Conservation (phyloP, 768 basidiomycete species). For the Chiua virens region DNA sequence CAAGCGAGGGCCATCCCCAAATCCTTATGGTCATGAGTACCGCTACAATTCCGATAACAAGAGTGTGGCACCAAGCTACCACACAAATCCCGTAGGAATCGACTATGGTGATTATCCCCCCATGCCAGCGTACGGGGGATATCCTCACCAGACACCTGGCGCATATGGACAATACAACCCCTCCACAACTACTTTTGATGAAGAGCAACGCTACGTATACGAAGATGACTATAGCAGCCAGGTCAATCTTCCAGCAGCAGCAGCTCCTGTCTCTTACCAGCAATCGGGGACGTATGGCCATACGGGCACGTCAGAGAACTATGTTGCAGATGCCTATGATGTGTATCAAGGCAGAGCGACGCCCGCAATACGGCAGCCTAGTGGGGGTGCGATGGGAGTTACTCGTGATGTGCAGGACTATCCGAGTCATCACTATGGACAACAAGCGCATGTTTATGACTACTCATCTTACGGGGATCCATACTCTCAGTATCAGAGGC, state of each 20-base stretch:
- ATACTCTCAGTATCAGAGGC: constrained; percentile 31
- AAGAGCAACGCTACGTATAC: constrained; percentile 51
- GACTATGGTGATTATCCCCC: constrained; percentile 55
- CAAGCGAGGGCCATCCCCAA: constrained; percentile 55
- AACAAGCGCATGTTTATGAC: constrained; percentile 27
- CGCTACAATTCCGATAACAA: constrained; percentile 53
- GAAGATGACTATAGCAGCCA: constrained; percentile 74
- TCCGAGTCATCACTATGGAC: constrained; percentile 30
- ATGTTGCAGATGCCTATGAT: constrained; percentile 49
- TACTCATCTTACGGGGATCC: constrained; percentile 28
- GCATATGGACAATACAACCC: constrained; percentile 56
- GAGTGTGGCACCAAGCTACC: constrained; percentile 36
- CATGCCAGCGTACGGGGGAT: constrained; percentile 74
- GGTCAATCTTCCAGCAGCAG: constrained; percentile 54
- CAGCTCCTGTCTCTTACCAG: constrained; percentile 59
- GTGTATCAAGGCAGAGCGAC: constrained; percentile 53
- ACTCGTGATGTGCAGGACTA: constrained; percentile 42
- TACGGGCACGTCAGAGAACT: constrained; percentile 23
- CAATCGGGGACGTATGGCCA: constrained; percentile 21
- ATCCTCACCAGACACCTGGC: constrained; percentile 55
- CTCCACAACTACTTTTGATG: constrained; percentile 54
- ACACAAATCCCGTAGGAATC: constrained; percentile 40
- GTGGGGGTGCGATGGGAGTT: constrained; percentile 31
- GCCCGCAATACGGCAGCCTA: constrained; percentile 33
- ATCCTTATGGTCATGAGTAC: constrained; percentile 54